phyloP scores from a whole-genome alignment of 202 grass and related monocot genomes.

The Sporobolus alterniflorus region DNA sequence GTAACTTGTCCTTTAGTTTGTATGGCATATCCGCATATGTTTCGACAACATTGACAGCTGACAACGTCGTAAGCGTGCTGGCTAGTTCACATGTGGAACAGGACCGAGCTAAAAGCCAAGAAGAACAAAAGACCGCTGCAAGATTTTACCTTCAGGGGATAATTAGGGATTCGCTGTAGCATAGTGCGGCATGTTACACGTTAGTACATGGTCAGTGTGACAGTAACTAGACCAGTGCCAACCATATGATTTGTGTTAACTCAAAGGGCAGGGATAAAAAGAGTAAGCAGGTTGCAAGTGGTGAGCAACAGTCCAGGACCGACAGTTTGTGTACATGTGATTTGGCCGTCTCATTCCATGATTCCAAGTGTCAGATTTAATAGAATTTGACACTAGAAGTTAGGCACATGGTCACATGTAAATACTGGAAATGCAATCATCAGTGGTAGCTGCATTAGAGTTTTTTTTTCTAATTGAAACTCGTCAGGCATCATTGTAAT shows the following conservation, averaged over 20 bases:
- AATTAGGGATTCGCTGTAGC: not conserved
- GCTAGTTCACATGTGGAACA: slow-evolving; percentile 33
- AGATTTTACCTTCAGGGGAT: not conserved
- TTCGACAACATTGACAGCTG: not conserved
- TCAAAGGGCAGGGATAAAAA: not conserved
- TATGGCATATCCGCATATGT: slow-evolving; percentile 12
- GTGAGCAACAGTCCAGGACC: not conserved
- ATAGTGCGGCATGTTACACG: not conserved
- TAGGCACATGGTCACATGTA: slow-evolving; percentile 43
- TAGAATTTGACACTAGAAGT: not conserved
- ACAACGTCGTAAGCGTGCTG: not conserved
- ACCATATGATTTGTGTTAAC: not conserved
- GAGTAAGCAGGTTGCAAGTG: not conserved
- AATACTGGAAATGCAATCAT: not conserved
- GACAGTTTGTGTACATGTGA: slow-evolving; percentile 23
- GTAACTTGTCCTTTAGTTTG: not conserved
- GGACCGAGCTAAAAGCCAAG: not conserved
- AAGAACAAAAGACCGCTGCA: not conserved
- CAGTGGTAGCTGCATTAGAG: not conserved
- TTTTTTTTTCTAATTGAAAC: too few species aligned
- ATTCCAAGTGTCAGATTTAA: slow-evolving; percentile 19
- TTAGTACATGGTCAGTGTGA: not conserved
- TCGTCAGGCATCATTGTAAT: not conserved
- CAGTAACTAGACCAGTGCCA: not conserved
- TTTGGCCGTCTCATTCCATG: slow-evolving; percentile 14